Evolutionary conservation across 352 stramenopile genomes (phyloP).

Genomic region (Sclerospora graminicola): DNA sequence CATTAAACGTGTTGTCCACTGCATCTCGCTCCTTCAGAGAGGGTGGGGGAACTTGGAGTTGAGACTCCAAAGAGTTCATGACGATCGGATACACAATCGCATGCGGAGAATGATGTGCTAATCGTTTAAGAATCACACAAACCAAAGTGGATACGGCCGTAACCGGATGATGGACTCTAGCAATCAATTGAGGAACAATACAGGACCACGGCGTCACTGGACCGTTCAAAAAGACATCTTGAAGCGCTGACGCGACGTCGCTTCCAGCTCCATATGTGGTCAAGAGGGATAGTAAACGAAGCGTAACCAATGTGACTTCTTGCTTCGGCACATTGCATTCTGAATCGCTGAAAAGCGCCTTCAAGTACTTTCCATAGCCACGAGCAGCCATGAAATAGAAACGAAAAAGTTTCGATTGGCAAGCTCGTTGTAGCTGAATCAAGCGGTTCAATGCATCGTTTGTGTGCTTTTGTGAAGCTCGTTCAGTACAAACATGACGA

Average conservation of each 20-base stretch:
- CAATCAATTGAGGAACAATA: slow-evolving; percentile 66
- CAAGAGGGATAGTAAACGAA: slow-evolving; percentile 60
- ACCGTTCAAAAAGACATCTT: slow-evolving; percentile 32
- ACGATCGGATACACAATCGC: slow-evolving; percentile 68
- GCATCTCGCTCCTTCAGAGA: slow-evolving; percentile 3
- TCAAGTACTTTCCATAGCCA: slow-evolving; percentile 35
- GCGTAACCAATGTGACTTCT: slow-evolving; percentile 33
- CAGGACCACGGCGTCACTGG: slow-evolving; percentile 51
- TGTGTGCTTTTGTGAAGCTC: slow-evolving; percentile 2
- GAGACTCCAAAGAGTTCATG: slow-evolving; percentile 37
- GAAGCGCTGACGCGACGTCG: slow-evolving; percentile 28
- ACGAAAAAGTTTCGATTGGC: slow-evolving; percentile 22
- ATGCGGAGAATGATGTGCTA: slow-evolving; percentile 51
- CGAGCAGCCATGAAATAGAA: slow-evolving; percentile 30
- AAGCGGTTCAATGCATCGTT: slow-evolving; percentile 17
- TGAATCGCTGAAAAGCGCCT: slow-evolving; percentile 3
- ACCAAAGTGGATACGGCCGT: slow-evolving; percentile 38
- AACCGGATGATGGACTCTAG: slow-evolving; percentile 49
- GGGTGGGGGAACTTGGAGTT: neutral
- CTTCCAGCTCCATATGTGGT: slow-evolving; percentile 47
- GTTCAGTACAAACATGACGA: slow-evolving; percentile 21
- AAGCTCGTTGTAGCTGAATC: slow-evolving; percentile 23
- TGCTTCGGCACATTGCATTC: slow-evolving; percentile 8
- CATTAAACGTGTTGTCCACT: slow-evolving; percentile 19
- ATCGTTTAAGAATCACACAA: slow-evolving; percentile 43